phyloP scores from a whole-genome alignment of 306 rosid genomes.

The Cucumis melo region DNA sequence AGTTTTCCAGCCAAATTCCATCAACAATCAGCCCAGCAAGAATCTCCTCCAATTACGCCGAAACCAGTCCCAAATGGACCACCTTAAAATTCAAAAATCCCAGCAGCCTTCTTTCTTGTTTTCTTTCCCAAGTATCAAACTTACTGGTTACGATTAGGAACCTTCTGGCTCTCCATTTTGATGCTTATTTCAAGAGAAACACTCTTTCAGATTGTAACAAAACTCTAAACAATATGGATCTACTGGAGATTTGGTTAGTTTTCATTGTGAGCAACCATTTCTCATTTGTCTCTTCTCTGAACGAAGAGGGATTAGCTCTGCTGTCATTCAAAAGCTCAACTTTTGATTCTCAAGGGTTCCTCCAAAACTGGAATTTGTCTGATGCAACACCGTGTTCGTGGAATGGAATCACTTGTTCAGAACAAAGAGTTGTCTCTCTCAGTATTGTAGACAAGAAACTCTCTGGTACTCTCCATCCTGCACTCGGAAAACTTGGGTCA shows the following conservation, averaged over 20 bases:
- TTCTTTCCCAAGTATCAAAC: not conserved
- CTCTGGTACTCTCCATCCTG: conserved; percentile 11
- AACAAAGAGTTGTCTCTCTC: conserved; percentile 15
- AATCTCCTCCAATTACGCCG: conserved; percentile 5
- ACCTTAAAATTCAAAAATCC: not conserved
- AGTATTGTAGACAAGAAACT: conserved; percentile 9
- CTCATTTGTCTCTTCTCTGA: conserved; percentile 4
- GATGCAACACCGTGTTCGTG: conserved; percentile 22
- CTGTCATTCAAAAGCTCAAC: conserved; percentile 13
- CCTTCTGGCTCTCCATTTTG: not conserved
- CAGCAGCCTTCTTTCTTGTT: not conserved
- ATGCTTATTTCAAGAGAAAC: not conserved
- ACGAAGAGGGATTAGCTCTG: conserved; percentile 19
- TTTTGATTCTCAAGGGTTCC: not conserved
- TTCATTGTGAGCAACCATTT: conserved; percentile 12
- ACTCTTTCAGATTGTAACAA: not conserved
- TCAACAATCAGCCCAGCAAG: not conserved
- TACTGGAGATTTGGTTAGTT: conserved; percentile 8
- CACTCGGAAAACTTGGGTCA: conserved; percentile 13
- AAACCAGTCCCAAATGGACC: not conserved
- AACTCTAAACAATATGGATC: conserved; percentile 9
- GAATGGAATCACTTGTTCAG: conserved; percentile 17
- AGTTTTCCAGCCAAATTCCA: not conserved
- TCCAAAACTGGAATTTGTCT: conserved; percentile 15
- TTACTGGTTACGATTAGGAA: not conserved